These are phyloP conservation scores for Ophryocystis elektroscirrha DNA, from an alignment of 169 alveolate species.

Conservation along the genomic window DNA sequence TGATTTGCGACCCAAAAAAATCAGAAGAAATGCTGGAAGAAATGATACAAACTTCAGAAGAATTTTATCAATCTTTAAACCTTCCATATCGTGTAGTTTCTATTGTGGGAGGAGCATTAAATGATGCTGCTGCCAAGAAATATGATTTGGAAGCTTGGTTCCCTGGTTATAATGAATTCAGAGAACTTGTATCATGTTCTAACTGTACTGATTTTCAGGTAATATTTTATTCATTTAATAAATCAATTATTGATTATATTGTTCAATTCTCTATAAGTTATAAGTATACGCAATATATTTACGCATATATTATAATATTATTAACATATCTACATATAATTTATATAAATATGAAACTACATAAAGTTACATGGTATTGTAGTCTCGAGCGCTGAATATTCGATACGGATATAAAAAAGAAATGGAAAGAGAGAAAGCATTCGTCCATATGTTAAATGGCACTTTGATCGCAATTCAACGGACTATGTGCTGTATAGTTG, in stretches of 20 bases:
- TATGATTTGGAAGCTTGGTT: conserved; percentile 98
- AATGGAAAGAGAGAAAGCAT: conserved; percentile 44
- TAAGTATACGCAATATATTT: conserved; percentile 30
- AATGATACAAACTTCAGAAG: conserved; percentile 79
- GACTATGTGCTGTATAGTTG: conserved; percentile 80
- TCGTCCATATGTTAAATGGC: conserved; percentile 85
- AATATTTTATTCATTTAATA: too few species aligned
- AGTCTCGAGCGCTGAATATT: conserved; percentile 58
- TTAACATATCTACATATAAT: not conserved
- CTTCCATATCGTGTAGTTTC: conserved; percentile 83
- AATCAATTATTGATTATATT: too few species aligned
- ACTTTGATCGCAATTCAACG: conserved; percentile 94
- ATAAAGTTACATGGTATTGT: conserved; percentile 7
- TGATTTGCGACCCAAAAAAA: conserved; percentile 60
- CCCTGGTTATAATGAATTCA: conserved; percentile 82
- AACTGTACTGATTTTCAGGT: conserved; percentile 96
- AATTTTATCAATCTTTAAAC: conserved; percentile 70
- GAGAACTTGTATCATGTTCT: conserved; percentile 92
- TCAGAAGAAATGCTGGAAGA: conserved; percentile 64
- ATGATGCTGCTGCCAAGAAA: conserved; percentile 95
- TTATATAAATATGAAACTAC: not conserved
- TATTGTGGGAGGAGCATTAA: conserved; percentile 95
- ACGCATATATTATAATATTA: conserved; percentile 14
- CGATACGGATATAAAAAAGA: conserved; percentile 45
- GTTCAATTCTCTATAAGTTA: too few species aligned